Conservation (phyloP, 305 asterid species). For the Fraxinus albicans region DNA sequence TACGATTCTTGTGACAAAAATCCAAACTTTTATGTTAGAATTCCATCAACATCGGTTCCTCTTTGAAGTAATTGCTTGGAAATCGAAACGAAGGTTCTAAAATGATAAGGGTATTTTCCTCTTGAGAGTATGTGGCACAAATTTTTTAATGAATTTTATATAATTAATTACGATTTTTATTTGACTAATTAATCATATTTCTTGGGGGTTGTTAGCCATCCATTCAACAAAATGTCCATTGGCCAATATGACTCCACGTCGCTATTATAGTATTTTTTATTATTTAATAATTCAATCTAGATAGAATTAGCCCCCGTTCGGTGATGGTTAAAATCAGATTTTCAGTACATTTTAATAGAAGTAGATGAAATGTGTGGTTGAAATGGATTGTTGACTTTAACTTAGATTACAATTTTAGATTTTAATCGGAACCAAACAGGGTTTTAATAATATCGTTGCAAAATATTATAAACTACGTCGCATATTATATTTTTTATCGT, state of each 20-base stretch:
- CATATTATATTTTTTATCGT: neutral
- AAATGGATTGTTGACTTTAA: too few species aligned
- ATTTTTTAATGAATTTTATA: neutral
- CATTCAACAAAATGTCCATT: neutral
- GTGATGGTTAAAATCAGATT: too few species aligned
- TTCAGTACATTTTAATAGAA: too few species aligned
- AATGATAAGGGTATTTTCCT: neutral
- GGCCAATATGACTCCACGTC: neutral
- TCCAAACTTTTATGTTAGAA: neutral
- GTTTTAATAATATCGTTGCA: neutral
- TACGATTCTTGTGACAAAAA: neutral
- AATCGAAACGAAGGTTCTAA: neutral
- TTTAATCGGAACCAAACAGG: too few species aligned
- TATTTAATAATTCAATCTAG: neutral
- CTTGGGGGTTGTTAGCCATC: neutral
- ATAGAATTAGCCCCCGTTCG: neutral
- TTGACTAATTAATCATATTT: neutral
- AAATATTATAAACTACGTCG: neutral
- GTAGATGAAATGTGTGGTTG: too few species aligned
- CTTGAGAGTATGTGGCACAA: neutral
- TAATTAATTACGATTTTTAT: neutral
- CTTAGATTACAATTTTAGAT: too few species aligned
- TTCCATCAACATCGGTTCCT: neutral
- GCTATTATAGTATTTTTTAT: neutral
- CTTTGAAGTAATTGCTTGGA: neutral